Percentiles rank a stretch among this genome's conserved stretches.
Conservation (phyloP, 805 yeast species). For the Candida glaebosa region DNA sequence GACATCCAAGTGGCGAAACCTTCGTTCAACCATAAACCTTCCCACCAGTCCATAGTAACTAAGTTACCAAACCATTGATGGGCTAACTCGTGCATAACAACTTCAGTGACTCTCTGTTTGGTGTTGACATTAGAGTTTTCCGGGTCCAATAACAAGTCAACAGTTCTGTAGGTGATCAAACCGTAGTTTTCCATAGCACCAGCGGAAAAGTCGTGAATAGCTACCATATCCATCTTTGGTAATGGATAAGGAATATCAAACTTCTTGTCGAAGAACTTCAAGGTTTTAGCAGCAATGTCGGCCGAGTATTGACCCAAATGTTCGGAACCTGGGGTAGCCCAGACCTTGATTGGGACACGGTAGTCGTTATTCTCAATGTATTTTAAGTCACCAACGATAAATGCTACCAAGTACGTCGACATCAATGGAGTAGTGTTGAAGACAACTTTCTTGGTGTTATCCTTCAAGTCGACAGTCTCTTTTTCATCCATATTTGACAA, state of each 20-base stretch:
- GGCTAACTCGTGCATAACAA: constrained; percentile 84
- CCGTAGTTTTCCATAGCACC: constrained; percentile 94
- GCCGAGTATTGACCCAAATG: constrained; percentile 70
- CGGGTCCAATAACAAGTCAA: constrained; percentile 70
- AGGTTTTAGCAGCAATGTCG: constrained; percentile 70
- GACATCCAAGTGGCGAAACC: constrained; percentile 93
- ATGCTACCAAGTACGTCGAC: constrained; percentile 85
- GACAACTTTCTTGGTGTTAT: constrained; percentile 49
- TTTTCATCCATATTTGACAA: constrained; percentile 69
- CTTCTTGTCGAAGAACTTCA: constrained; percentile 66
- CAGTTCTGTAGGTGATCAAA: constrained; percentile 73
- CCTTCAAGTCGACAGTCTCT: constrained; percentile 38
- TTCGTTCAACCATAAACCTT: constrained; percentile 84
- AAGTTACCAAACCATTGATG: constrained; percentile 92
- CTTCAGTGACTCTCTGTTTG: constrained; percentile 77
- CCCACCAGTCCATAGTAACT: constrained; percentile 94
- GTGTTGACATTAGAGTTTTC: constrained; percentile 60
- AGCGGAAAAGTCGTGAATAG: constrained; percentile 78
- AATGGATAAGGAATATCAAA: constrained; percentile 75
- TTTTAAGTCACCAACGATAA: constrained; percentile 75
- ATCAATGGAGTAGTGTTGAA: constrained; percentile 78
- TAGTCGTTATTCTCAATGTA: constrained; percentile 65
- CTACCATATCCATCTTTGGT: constrained; percentile 80
- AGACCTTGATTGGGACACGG: constrained; percentile 75
- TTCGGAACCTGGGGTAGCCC: constrained; percentile 75